phyloP scores from a whole-genome alignment of 1,139 yeast genomes.

The Tardiomyces blankii region DNA sequence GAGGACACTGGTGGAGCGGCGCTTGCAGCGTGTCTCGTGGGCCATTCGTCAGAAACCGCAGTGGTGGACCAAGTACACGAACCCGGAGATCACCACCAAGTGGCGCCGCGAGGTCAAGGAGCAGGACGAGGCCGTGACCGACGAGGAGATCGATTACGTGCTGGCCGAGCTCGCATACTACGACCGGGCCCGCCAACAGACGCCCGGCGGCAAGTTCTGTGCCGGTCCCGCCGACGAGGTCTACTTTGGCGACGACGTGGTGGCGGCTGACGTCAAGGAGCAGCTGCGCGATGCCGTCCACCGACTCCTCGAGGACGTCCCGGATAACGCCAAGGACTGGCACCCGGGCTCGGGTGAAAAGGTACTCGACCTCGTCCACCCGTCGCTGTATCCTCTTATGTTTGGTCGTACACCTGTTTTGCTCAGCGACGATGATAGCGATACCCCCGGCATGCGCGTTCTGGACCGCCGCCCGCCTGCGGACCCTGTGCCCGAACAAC shows the following conservation, averaged over 20 bases:
- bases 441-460: background rate
- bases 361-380: conserved; percentile 35
- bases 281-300: conserved; percentile 4
- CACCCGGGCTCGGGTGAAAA: conserved; percentile 31
- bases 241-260: conserved; percentile 7
- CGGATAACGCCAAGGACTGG: conserved; percentile 20
- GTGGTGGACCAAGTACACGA: conserved; percentile 28
- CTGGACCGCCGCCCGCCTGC: background rate
- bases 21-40: conserved; percentile 20
- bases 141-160: conserved; percentile 8
- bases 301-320: conserved; percentile 2
- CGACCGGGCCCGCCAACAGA: conserved; percentile 2
- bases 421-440: background rate
- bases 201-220: conserved; percentile 3
- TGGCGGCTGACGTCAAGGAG: conserved; percentile 8
- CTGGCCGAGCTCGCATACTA: conserved; percentile 11
- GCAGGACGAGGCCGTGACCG: conserved; percentile 2
- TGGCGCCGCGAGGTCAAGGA: conserved; percentile 26
- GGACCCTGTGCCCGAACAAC: no score
- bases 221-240: conserved; percentile 6
- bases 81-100: conserved; percentile 21
- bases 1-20: conserved; percentile 18
- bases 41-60: conserved; percentile 25
- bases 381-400: conserved; percentile 32
- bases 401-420: conserved; percentile 28